phyloP scores from a whole-genome alignment of 164 flowering plant genomes.

The Liriodendron chinense region DNA sequence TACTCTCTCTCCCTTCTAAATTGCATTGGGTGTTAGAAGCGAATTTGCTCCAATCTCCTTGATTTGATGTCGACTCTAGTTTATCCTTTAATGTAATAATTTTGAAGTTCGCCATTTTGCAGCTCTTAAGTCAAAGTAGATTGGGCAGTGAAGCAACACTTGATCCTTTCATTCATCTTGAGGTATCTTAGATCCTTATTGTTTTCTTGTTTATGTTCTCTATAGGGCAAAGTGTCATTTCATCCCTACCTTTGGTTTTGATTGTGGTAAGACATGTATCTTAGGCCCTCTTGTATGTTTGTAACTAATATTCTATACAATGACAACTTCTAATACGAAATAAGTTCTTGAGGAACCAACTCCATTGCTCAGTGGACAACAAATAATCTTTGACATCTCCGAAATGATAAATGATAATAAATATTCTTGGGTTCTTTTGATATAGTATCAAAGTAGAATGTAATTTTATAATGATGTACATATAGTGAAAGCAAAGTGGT shows the following conservation, averaged over 20 bases:
- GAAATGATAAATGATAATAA: no score
- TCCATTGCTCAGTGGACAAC: neutral
- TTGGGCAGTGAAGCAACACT: conserved; percentile 41
- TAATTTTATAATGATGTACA: no score
- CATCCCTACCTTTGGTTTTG: neutral
- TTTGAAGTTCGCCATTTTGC: conserved; percentile 14
- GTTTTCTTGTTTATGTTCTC: neutral
- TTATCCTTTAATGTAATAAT: neutral
- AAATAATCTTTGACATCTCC: neutral
- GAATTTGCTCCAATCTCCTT: neutral
- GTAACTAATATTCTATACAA: no score
- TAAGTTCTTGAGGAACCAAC: neutral
- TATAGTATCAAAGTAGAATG: neutral
- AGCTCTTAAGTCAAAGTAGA: conserved; percentile 54
- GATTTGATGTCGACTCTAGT: neutral
- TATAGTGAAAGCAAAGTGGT: no score
- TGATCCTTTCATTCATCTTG: conserved; percentile 34
- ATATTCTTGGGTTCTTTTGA: neutral
- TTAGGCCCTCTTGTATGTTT: neutral
- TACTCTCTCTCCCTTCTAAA: no score
- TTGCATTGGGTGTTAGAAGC: neutral
- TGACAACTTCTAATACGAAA: no score
- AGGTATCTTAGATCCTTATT: conserved; percentile 32
- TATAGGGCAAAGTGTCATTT: neutral
- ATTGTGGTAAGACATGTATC: neutral